These are phyloP conservation scores for Brassica carinata DNA, from an alignment of 345 rosid genomes.

Conservation along the genomic window DNA sequence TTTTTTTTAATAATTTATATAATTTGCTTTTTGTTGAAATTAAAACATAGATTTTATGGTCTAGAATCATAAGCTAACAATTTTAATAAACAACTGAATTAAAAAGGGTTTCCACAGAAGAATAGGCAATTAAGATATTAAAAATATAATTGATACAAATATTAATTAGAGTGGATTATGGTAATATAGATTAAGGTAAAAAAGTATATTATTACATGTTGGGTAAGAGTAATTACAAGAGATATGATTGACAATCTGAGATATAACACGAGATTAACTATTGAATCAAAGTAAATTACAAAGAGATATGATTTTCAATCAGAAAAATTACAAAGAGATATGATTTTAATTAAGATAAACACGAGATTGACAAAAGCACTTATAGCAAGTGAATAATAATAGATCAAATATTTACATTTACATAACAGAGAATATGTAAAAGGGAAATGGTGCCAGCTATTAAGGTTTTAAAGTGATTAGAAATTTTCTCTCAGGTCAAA, in stretches of 20 bases:
- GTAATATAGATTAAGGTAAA: not conserved
- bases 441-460: conserved; percentile 38
- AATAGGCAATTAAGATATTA: not conserved
- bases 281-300: conserved; percentile 1
- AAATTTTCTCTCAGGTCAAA: conserved; percentile 74
- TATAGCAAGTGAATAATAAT: conserved; percentile 15
- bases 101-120: no score
- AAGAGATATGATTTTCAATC: conserved; percentile 3
- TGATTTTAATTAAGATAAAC: not conserved
- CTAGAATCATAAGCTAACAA: no score
- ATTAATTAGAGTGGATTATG: not conserved
- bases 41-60: no score
- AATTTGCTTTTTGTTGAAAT: no score
- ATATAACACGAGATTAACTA: conserved; percentile 2
- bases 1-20: no score
- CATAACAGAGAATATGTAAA: conserved; percentile 52
- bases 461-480: conserved; percentile 55
- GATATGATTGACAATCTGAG: conserved; percentile 6
- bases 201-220: not conserved
- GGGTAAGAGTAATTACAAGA: conserved; percentile 10
- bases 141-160: not conserved
- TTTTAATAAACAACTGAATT: no score
- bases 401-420: conserved; percentile 8
- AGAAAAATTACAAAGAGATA: conserved; percentile 15
- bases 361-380: conserved; percentile 1